A percentile compares a stretch with the other conserved stretches of the same genome.
phyloP scores from a whole-genome alignment of 345 rosid species.

The Trapa bicornis region DNA sequence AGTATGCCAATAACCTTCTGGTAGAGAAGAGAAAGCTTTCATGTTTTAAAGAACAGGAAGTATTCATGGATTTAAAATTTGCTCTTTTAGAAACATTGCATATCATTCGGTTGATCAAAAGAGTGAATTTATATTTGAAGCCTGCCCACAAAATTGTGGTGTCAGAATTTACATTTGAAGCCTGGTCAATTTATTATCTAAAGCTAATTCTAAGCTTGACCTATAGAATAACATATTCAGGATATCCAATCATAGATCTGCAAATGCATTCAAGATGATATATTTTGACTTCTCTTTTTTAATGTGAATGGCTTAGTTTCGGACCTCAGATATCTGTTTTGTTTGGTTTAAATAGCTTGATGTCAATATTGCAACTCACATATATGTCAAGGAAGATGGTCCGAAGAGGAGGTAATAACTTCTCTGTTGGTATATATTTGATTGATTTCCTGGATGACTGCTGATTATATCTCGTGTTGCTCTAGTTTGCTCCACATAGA shows the following conservation, averaged over 20 bases:
- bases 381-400: slow-evolving; percentile 67
- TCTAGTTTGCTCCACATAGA: slow-evolving; percentile 70
- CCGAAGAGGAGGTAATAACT: slow-evolving; percentile 66
- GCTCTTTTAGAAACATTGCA: not conserved
- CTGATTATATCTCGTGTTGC: slow-evolving; percentile 1
- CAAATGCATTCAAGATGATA: not conserved
- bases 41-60: not conserved
- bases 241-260: not conserved
- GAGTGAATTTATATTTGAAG: too few relatives aligned
- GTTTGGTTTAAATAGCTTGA: slow-evolving; percentile 51
- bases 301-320: not conserved
- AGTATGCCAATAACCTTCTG: not conserved
- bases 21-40: not conserved
- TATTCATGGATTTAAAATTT: not conserved
- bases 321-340: not conserved
- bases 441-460: not conserved
- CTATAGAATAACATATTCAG: not conserved
- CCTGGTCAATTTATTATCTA: too few relatives aligned
- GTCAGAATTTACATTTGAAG: too few relatives aligned
- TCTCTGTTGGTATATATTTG: not conserved
- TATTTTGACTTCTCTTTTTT: not conserved
- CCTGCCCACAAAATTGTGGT: too few relatives aligned
- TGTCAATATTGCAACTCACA: slow-evolving; percentile 72
- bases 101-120: too few relatives aligned
- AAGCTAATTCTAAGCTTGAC: too few relatives aligned